Conservation (phyloP, 2,329 filamentous ascomycete genomes). For the Sclerotinia trifoliorum region DNA sequence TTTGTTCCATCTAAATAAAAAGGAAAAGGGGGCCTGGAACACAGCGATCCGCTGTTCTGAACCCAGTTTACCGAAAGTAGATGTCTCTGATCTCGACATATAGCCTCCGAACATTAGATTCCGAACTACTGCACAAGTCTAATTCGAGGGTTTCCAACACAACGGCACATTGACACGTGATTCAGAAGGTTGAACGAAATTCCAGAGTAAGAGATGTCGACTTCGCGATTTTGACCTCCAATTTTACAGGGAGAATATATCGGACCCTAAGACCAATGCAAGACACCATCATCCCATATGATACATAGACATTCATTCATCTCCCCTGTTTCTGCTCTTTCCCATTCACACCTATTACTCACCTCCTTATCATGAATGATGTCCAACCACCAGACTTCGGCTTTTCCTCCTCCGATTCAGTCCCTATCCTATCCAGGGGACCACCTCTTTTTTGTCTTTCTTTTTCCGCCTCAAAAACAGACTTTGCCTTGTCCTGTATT, state of each 20-base stretch:
- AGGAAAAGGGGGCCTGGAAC: not conserved
- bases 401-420: conserved; percentile 25
- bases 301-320: conserved; percentile 30
- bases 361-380: conserved; percentile 34
- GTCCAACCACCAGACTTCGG: conserved; percentile 33
- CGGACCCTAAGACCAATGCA: conserved; percentile 31
- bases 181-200: not conserved
- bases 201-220: not conserved
- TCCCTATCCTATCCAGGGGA: conserved; percentile 36
- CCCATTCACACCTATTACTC: conserved; percentile 16
- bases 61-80: not conserved
- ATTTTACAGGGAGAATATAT: conserved; percentile 18
- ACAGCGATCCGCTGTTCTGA: not conserved
- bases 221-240: conserved; percentile 4
- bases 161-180: not conserved
- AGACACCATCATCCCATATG: conserved; percentile 31
- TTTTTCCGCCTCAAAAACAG: conserved; percentile 38
- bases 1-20: not conserved
- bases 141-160: not conserved
- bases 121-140: not conserved
- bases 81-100: not conserved
- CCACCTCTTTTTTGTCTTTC: conserved; percentile 37
- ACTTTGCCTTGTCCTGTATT: conserved; percentile 32
- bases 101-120: not conserved
- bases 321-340: conserved; percentile 14